phyloP scores from a whole-genome alignment of 1,284 basidiomycete species.

The Inonotus hispidus region DNA sequence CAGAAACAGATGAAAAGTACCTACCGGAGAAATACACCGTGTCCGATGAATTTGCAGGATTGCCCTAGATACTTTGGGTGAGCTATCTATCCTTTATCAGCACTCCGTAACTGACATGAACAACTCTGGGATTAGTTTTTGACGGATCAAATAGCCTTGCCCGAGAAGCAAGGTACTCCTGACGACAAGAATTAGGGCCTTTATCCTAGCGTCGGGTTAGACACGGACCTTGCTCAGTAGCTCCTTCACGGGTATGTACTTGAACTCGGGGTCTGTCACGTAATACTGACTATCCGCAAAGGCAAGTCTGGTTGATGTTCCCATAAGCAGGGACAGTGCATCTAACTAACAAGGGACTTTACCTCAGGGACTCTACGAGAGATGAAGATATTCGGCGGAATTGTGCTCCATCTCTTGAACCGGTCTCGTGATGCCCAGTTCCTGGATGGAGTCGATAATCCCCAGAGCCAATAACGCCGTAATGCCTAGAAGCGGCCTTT shows the following conservation, averaged over 20 bases:
- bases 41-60: constrained; percentile 78
- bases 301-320: constrained; percentile 48
- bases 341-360: constrained; percentile 24
- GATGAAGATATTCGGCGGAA: constrained; percentile 82
- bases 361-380: constrained; percentile 82
- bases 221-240: constrained; percentile 70
- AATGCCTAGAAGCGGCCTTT: constrained; percentile 43
- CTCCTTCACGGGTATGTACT: constrained; percentile 69
- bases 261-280: constrained; percentile 80
- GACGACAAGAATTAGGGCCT: constrained; percentile 6
- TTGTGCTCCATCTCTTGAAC: constrained; percentile 83
- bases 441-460: constrained; percentile 83
- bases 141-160: constrained; percentile 73
- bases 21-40: constrained; percentile 89
- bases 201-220: neutral
- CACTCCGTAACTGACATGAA: constrained; percentile 46
- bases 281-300: constrained; percentile 84
- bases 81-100: neutral
- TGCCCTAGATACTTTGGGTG: constrained; percentile 44
- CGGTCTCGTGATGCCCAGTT: constrained; percentile 62
- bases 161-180: constrained; percentile 80
- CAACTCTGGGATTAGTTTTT: constrained; percentile 59
- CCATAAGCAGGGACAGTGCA: constrained; percentile 20
- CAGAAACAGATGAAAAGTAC: constrained; percentile 16
- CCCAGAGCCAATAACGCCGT: constrained; percentile 90